These are phyloP conservation scores for Debaryomyces castellii DNA, from an alignment of 805 yeast species.

Conservation along the genomic window DNA sequence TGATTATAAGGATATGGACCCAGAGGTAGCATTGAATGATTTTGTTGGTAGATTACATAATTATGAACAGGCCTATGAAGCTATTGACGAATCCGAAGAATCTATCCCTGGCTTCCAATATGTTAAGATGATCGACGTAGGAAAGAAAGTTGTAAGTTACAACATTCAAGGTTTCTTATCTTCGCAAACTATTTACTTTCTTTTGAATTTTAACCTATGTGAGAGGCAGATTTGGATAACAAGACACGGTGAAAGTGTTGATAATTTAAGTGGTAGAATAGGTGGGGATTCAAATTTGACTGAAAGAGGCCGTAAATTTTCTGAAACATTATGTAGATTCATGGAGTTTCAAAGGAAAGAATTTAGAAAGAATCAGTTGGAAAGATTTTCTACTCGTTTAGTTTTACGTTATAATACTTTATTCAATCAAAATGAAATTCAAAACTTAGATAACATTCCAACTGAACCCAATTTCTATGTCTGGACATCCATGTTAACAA, in stretches of 20 bases:
- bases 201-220: constrained; percentile 82
- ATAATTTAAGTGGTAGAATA: constrained; percentile 79
- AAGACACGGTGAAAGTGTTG: constrained; percentile 90
- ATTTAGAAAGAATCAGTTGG: constrained; percentile 63
- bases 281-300: constrained; percentile 91
- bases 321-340: constrained; percentile 71
- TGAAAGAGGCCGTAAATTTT: constrained; percentile 71
- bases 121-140: constrained; percentile 94
- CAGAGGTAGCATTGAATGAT: constrained; percentile 73
- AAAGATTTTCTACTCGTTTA: constrained; percentile 46
- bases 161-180: constrained; percentile 86
- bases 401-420: constrained; percentile 41
- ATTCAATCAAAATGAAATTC: constrained; percentile 20
- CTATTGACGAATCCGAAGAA: constrained; percentile 81
- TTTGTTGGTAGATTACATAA: constrained; percentile 78
- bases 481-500: constrained; percentile 84
- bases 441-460: constrained; percentile 26
- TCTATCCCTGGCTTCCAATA: constrained; percentile 71
- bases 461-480: constrained; percentile 79
- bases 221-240: constrained; percentile 94
- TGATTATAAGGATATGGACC: constrained; percentile 85
- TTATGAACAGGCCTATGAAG: constrained; percentile 87
- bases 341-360: constrained; percentile 67
- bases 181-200: constrained; percentile 88
- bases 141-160: constrained; percentile 88